A percentile compares a stretch with the other conserved stretches of the same genome.
These are phyloP conservation scores for Colletotrichum paranaense DNA, from an alignment of 2,329 filamentous ascomycete genomes.

Conservation along the genomic window DNA sequence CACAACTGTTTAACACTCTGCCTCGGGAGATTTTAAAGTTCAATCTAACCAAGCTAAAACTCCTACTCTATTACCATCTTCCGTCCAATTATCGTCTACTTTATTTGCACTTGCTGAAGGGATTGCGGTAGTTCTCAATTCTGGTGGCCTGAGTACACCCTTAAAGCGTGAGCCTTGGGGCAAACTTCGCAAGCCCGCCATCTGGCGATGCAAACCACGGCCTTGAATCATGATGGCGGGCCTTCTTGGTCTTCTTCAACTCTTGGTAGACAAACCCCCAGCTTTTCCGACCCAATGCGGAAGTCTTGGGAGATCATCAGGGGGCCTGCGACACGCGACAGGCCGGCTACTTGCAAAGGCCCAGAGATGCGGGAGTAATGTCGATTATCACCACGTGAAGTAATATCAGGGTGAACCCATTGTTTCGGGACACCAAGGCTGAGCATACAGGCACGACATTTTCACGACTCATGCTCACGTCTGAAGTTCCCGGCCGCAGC, in stretches of 20 bases:
- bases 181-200: neutral
- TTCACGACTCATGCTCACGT: slow-evolving; percentile 17
- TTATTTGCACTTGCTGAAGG: neutral
- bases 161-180: neutral
- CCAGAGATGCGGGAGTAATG: neutral
- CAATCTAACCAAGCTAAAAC: neutral
- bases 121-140: neutral
- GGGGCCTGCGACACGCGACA: neutral
- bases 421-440: slow-evolving; percentile 21
- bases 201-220: neutral
- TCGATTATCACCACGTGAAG: neutral
- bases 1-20: neutral
- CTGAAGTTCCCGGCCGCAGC: neutral
- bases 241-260: neutral
- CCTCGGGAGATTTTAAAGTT: neutral
- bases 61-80: neutral
- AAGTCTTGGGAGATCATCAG: neutral
- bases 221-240: neutral
- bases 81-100: neutral
- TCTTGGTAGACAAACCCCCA: neutral
- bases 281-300: neutral
- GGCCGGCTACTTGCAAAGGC: slow-evolving; percentile 4
- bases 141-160: neutral
- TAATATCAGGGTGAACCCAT: slow-evolving; percentile 3
- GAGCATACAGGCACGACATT: slow-evolving; percentile 9